Base-by-base conservation (phyloP, 352 stramenopile genomes). In the Lagenidium giganteum region DNA sequence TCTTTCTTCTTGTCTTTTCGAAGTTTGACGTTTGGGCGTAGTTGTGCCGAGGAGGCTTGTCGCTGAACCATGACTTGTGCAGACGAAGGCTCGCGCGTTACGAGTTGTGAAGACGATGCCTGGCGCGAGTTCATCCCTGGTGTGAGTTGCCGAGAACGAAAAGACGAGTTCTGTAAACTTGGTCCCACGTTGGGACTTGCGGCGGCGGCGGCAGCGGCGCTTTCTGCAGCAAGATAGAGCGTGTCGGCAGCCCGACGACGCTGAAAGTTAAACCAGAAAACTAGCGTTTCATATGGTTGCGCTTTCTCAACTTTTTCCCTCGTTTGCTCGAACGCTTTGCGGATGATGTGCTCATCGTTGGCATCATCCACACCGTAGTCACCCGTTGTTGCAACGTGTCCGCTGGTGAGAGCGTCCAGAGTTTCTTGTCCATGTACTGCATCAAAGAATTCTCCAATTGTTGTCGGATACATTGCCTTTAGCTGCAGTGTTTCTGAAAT, bases 221-320 rank as follows among this genome's bases (percentile, higher is more conserved):
- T 34, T 7, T 8, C 25, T 4, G 51, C 26, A 11, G 54, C 40
- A 5, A 41, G 51, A 14, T 61, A 40, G 8, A 54, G 27, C 47
- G 71, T 72, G 17, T 75, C 57, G 21, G 47, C 64, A 2, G 55
- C 59, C 21, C 72, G 67, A 36, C 64, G 62, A 18, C 66, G 68
- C 33, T 88, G 76, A 31, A 80, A 86, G 36, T 84, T 88, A 14
- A 88, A 24, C 72, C 72, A 86, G 37, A 83, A 61, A 9, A 88
- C 72, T 12, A 86, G 29, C 42, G 63, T 86, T 27, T 88, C 73
- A 3, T 59, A 75, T 18, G 72, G 64, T 5, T 66, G 57, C 37
- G 73, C 72, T 17, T 39, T 39, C n/a, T 82, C 64, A 20, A 88
- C 53, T 13, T 39, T 33, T 5, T 55, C 54, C 3, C 67, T 47